These are phyloP conservation scores for Eremothecium coryli DNA, from an alignment of 1,139 yeast species.

Conservation along the genomic window DNA sequence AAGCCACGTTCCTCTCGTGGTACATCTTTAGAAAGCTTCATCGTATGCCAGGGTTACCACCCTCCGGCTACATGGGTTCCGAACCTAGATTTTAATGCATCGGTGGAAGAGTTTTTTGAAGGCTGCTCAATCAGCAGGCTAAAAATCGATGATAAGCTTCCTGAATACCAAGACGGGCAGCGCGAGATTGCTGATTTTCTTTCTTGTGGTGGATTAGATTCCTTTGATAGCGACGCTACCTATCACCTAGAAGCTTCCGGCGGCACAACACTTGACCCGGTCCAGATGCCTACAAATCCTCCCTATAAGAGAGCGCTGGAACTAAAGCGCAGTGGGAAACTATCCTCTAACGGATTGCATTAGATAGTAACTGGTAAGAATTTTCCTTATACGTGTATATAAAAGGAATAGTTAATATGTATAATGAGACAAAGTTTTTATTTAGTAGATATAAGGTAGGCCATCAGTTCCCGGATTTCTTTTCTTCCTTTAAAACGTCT, in stretches of 20 bases:
- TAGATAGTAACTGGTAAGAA: too few relatives aligned
- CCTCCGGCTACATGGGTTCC: slow-evolving; percentile 84
- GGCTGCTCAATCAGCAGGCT: slow-evolving; percentile 52
- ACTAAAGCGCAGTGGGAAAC: slow-evolving; percentile 62
- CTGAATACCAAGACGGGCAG: slow-evolving; percentile 45
- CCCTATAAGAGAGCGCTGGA: slow-evolving; percentile 90
- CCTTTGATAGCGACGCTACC: slow-evolving; percentile 91
- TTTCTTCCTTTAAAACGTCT: slow-evolving; percentile 41
- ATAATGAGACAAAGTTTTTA: too few relatives aligned
- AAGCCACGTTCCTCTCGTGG: slow-evolving; percentile 94
- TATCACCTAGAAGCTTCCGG: slow-evolving; percentile 49
- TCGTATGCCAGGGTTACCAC: slow-evolving; percentile 79
- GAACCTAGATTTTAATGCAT: slow-evolving; percentile 42
- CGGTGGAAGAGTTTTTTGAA: slow-evolving; percentile 77
- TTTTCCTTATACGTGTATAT: too few relatives aligned
- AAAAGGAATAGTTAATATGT: too few relatives aligned
- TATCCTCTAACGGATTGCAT: too few relatives aligned
- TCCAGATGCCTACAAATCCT: slow-evolving; percentile 92
- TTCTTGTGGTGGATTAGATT: slow-evolving; percentile 86
- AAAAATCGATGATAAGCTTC: slow-evolving; percentile 33
- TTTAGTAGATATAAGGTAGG: too few relatives aligned
- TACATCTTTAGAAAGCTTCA: slow-evolving; percentile 84
- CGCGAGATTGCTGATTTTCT: slow-evolving; percentile 75
- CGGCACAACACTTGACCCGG: slow-evolving; percentile 55
- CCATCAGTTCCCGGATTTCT: too few relatives aligned